Conservation (phyloP, 495 filamentous ascomycete species). For the Neurospora tetraspora region DNA sequence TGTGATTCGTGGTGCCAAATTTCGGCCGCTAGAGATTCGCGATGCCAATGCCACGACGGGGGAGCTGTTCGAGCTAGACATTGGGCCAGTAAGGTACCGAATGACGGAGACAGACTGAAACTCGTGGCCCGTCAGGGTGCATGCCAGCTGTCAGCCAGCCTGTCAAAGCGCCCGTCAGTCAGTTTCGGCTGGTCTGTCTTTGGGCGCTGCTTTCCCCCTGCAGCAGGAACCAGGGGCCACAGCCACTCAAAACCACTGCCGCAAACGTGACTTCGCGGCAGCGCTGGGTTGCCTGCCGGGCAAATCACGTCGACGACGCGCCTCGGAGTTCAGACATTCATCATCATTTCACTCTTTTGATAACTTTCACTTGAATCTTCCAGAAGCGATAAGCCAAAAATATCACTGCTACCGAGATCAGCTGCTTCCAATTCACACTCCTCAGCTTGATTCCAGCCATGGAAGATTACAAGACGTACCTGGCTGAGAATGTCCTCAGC, state of each 20-base stretch:
- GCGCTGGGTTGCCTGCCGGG: neutral
- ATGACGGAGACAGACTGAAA: neutral
- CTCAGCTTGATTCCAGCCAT: conserved; percentile 11
- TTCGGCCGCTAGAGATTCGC: neutral
- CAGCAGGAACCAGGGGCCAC: neutral
- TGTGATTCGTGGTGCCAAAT: neutral
- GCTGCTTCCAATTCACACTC: no score
- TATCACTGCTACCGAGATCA: neutral
- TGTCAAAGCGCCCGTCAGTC: neutral
- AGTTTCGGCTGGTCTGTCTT: neutral
- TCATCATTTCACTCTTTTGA: neutral
- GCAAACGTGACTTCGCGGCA: conserved; percentile 20
- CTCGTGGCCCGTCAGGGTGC: neutral
- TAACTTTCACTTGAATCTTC: neutral
- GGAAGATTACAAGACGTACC: conserved; percentile 56
- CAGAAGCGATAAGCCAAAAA: neutral
- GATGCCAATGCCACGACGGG: neutral
- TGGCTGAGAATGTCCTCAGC: conserved; percentile 66
- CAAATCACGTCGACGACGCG: conserved; percentile 3
- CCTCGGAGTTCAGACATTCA: neutral
- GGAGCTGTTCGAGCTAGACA: neutral
- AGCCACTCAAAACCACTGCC: conserved; percentile 8
- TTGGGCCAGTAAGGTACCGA: neutral
- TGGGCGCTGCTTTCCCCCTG: neutral
- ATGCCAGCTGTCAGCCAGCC: neutral